phyloP scores from a whole-genome alignment of 306 rosid genomes.

The Glycine soja region DNA sequence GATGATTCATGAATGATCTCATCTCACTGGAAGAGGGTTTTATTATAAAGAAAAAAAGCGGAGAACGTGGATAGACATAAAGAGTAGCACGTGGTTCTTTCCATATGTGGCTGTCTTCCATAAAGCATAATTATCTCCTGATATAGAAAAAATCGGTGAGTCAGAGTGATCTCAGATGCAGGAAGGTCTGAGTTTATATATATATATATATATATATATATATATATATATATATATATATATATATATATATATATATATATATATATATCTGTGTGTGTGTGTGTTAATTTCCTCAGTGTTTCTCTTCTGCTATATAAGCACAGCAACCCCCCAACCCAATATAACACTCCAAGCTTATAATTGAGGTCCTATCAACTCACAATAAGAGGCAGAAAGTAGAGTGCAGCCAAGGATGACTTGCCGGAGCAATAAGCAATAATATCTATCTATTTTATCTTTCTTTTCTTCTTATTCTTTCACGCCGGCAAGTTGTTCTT shows the following conservation, averaged over 20 bases:
- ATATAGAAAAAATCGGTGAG: constrained; percentile 36
- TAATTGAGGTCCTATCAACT: constrained; percentile 35
- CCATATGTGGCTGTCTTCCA: constrained; percentile 13
- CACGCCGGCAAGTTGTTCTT: constrained; percentile 52
- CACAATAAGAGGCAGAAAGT: constrained; percentile 50
- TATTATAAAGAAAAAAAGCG: background rate
- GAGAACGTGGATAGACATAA: constrained; percentile 23
- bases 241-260: background rate
- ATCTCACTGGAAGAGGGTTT: background rate
- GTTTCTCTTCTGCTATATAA: background rate
- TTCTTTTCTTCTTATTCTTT: background rate
- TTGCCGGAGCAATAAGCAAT: constrained; percentile 40
- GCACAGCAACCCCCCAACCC: background rate
- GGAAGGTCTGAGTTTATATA: background rate
- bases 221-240: too few relatives aligned
- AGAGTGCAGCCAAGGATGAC: constrained; percentile 64
- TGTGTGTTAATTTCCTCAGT: background rate
- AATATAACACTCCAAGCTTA: background rate
- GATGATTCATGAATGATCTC: constrained; percentile 40
- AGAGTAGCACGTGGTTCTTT: constrained; percentile 35
- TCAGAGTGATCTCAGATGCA: background rate
- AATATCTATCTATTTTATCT: background rate
- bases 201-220: background rate
- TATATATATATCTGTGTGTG: too few relatives aligned
- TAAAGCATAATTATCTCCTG: constrained; percentile 14